Evolutionary conservation across 2,329 filamentous ascomycete genomes (phyloP), one percentile per base, ranked within the genome.

Genomic region (Helicocarpus griseus): DNA sequence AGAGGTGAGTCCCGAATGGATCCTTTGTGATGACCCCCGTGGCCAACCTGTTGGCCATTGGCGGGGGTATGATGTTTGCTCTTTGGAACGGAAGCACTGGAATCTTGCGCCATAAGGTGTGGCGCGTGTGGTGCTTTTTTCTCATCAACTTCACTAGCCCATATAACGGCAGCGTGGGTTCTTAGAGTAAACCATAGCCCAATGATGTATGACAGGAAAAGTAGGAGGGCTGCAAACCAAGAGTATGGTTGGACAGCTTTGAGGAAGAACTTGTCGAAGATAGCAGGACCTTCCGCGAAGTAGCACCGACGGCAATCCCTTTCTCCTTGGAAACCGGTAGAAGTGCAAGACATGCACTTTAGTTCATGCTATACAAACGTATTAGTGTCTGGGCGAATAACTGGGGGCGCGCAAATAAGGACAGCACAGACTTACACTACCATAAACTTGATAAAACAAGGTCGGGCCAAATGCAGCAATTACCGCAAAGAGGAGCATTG

Each of bases 391-490:
- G 14, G 21, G n/a, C 39, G 35, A 17, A 50, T 33, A 31, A 5
- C 26, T 28, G 14, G 24, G 14, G 33, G n/a, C 22, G 3, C 21
- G 39, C 35, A 17, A 9, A 14, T 9, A 39, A 11, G 36, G 28
- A 36, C 21, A 73, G 78, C 73, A 28, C 13, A 38, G 24, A 74
- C 78, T 73, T 73, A 83, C 80, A 46, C 89, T 95, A 60, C 93
- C 94, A 68, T 97, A 97, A 56, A 98, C 95, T 65, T 98, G 91
- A 70, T 97, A 98, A 72, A 98, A 98, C 13, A 98, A 73, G 0
- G 93, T 98, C 2, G 93, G 93, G 0, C 91, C 86, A 69, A 98
- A 98, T 7, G 91, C 89, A 55, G 87, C 91, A 60, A 98, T 93
- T 36, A 95, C 87, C 22, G 93, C 91, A 65, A 98, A 98, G 8